These are phyloP conservation scores for Pleurotus cornucopiae DNA, from an alignment of 768 basidiomycete species.

Conservation along the genomic window DNA sequence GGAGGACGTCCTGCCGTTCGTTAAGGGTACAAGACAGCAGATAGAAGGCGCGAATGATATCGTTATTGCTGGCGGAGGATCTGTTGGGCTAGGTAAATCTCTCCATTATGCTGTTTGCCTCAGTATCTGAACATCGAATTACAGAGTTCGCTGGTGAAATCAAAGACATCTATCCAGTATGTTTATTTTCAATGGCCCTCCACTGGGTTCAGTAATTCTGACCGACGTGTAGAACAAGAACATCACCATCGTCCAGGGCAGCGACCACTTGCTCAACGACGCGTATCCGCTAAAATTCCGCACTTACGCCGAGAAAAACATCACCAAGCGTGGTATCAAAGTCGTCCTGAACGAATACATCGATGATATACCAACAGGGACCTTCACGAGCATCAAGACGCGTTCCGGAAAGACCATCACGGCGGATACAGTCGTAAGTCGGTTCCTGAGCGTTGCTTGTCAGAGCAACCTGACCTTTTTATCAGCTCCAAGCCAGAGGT, in stretches of 20 bases:
- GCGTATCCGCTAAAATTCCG: slow-evolving; percentile 54
- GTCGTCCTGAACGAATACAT: slow-evolving; percentile 51
- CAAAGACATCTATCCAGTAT: slow-evolving; percentile 33
- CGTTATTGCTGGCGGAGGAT: slow-evolving; percentile 53
- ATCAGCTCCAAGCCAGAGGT: slow-evolving; percentile 33
- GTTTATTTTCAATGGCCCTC: slow-evolving; percentile 5
- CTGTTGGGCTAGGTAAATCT: slow-evolving; percentile 43
- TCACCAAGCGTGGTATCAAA: slow-evolving; percentile 41
- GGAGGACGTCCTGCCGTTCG: slow-evolving; percentile 19
- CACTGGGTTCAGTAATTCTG: background rate
- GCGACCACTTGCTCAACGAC: slow-evolving; percentile 48
- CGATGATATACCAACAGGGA: slow-evolving; percentile 38
- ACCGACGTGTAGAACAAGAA: slow-evolving; percentile 29
- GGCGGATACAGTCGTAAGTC: slow-evolving; percentile 57
- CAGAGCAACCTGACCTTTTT: background rate
- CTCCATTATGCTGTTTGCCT: slow-evolving; percentile 11
- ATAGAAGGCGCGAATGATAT: slow-evolving; percentile 38
- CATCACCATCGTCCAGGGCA: slow-evolving; percentile 59
- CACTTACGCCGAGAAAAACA: slow-evolving; percentile 34
- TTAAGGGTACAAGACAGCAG: slow-evolving; percentile 26
- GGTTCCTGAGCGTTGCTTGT: too few species aligned
- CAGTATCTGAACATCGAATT: background rate
- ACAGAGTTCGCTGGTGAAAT: slow-evolving; percentile 40
- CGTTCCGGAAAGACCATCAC: slow-evolving; percentile 43
- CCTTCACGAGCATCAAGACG: slow-evolving; percentile 36